Conservation (phyloP, 1,284 basidiomycete genomes). For the Ganoderma resinaceum region DNA sequence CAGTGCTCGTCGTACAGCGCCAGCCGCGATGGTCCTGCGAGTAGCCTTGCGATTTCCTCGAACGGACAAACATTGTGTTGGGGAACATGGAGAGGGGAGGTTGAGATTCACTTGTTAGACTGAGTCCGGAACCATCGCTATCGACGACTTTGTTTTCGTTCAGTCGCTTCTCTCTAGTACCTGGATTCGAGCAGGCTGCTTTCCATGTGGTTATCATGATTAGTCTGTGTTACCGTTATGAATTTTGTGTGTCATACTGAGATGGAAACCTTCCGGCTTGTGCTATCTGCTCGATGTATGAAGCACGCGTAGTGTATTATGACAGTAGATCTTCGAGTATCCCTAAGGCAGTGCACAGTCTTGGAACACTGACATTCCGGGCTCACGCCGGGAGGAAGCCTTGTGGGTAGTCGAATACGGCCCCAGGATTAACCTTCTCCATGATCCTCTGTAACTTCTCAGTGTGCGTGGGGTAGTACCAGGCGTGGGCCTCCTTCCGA, state of each 20-base stretch:
- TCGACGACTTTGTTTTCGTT: neutral
- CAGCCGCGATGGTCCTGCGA: no score
- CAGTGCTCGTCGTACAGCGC: neutral
- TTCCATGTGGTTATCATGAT: neutral
- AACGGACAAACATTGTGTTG: neutral
- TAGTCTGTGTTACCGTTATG: no score
- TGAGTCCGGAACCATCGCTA: neutral
- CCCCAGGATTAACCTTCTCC: neutral
- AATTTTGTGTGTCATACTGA: neutral
- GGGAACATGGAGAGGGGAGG: neutral
- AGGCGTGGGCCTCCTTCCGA: conserved; percentile 8
- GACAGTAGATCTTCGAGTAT: neutral
- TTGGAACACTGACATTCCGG: neutral
- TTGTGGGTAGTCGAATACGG: conserved; percentile 5
- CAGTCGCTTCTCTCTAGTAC: neutral
- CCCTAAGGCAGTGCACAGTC: neutral
- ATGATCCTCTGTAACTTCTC: conserved; percentile 2
- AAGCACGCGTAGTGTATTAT: neutral
- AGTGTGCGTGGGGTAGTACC: conserved; percentile 6
- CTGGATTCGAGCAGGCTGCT: neutral
- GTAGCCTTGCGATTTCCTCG: neutral
- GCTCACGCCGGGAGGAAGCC: neutral
- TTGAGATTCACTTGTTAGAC: neutral
- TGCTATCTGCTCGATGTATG: neutral
- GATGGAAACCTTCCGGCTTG: no score